Percentiles rank a stretch among this genome's conserved stretches.
Evolutionary conservation across 768 basidiomycete genomes (phyloP).

Genomic region (Pisolithus orientalis): DNA sequence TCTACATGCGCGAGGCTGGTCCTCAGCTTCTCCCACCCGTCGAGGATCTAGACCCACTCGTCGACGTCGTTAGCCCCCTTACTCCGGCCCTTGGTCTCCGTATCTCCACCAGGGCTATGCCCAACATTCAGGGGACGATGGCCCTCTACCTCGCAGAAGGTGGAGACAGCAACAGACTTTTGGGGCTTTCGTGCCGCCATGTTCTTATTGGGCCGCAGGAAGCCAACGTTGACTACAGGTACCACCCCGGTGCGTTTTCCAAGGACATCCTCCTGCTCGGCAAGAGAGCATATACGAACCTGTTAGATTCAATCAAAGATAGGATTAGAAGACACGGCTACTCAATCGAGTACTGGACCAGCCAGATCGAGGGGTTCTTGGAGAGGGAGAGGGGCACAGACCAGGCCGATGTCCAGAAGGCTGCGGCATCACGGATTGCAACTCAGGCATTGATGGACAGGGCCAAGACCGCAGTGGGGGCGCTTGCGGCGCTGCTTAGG

Average conservation of each 20-base stretch:
- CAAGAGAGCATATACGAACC: no score
- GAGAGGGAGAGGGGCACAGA: background rate
- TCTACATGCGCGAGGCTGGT: constrained; percentile 22
- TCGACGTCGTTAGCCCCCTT: constrained; percentile 14
- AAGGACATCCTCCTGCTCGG: no score
- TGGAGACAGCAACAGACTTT: constrained; percentile 21
- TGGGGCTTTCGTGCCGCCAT: constrained; percentile 27
- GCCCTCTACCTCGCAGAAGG: constrained; percentile 31
- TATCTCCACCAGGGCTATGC: constrained; percentile 29
- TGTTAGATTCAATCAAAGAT: no score
- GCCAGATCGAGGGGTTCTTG: constrained; percentile 17
- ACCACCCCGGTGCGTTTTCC: no score
- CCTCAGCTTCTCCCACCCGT: constrained; percentile 28
- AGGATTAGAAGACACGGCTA: no score
- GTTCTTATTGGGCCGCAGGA: constrained; percentile 20
- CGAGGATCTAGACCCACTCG: constrained; percentile 8
- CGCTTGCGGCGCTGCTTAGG: constrained; percentile 17
- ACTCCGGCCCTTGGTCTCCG: constrained; percentile 30
- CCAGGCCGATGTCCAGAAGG: constrained; percentile 4
- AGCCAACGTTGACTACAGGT: background rate
- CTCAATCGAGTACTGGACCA: constrained; percentile 23
- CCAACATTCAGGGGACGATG: constrained; percentile 27
- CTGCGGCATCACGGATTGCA: constrained; percentile 1
- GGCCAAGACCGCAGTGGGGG: constrained; percentile 13
- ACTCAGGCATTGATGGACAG: constrained; percentile 11